Base-by-base conservation (phyloP, 768 basidiomycete genomes). In the Suillus paluster region DNA sequence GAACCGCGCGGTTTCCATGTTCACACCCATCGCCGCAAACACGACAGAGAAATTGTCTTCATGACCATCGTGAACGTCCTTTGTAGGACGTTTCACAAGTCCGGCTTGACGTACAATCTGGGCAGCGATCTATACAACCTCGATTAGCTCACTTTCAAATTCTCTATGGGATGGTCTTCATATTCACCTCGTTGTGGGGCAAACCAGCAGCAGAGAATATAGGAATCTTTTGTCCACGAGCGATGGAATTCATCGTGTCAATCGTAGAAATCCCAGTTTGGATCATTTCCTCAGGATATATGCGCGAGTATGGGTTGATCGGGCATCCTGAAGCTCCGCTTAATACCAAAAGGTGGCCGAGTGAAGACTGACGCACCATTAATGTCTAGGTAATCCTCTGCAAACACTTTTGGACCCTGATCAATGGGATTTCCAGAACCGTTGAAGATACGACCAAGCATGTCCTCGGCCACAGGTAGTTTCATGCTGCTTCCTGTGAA, bases 201-300 rank as follows among this genome's bases (percentile, higher is more conserved):
- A 99, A 83, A 84, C 97, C 96, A 61, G 97, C 95, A 50, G 97
- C 97, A 54, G 95, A 98, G 83, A 99, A 99, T 75, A 99, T 99
- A 63, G 97, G 97, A 67, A 99, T 99, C 86, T 99, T 99, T 79
- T 99, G 97, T 14, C 97, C 97, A 80, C 97, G 95, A 63, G 97
- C 97, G 74, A 99, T 99, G 61, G 97, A 97, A 80, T 99, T 96
- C 95, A 97, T 97, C 46, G 87, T 87, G 75, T 97, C 95, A 72
- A 97, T 96, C 27, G 97, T 99, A 48, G 97, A 99, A 71, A 99
- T 99, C 78, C 97, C 97, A 39, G 97, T 99, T 78, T 99, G 97
- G 66, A 99, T 99, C 97, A 99, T 99, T 80, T 99, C 97, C 79
- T 99, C 97, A 63, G 97, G 97, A 81, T 99, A 99, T 80, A 98